Base-by-base conservation (phyloP, 2,329 filamentous ascomycete species). In the Dothistroma pini region DNA sequence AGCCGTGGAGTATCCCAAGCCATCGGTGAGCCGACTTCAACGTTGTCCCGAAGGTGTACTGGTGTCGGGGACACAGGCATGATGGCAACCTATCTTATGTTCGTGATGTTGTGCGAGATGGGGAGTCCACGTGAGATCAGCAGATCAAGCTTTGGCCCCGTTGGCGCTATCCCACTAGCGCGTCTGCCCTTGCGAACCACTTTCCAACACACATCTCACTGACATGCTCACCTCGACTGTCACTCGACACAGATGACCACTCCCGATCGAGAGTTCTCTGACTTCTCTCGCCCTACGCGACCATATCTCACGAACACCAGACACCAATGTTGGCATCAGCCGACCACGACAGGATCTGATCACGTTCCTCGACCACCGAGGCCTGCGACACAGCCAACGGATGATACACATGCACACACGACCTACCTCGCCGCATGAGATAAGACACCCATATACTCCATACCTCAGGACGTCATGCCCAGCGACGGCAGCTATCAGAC, bases 31-130 rank as follows among this genome's bases (percentile, higher is more conserved):
- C 62, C 5, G 56, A 51, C 34, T 63, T 62, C 71, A 0, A 79
- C 76, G 0, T 34, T 12, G 57, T 34, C 0, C 87, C 84, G 60
- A 84, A 88, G 0, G 84, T 84, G 60, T 89, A 88, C 0, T 57
- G 2, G 25, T 29, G 25, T 29, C 25, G 25, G 25, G 25, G 25
- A 29, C 3, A 29, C 25, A 6, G 25, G 25, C 25, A 6, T 29
- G 6, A 29, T 29, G 25, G 25, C 25, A 6, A 29, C 6, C 25
- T 29, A 6, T 29, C 25, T 29, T 29, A 6, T 29, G 3, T 29
- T 29, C 25, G 25, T 29, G 25, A 29, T 2, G 25, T 29, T 48
- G 25, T 6, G 25, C 6, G 25, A 3, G 25, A 29, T 6, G 6
- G 6, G 6, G 25, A 38, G 34, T 16, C 10, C 34, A 38, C 34